Conservation (phyloP, 2,329 filamentous ascomycete genomes). For the Trichoderma afroharzianum region DNA sequence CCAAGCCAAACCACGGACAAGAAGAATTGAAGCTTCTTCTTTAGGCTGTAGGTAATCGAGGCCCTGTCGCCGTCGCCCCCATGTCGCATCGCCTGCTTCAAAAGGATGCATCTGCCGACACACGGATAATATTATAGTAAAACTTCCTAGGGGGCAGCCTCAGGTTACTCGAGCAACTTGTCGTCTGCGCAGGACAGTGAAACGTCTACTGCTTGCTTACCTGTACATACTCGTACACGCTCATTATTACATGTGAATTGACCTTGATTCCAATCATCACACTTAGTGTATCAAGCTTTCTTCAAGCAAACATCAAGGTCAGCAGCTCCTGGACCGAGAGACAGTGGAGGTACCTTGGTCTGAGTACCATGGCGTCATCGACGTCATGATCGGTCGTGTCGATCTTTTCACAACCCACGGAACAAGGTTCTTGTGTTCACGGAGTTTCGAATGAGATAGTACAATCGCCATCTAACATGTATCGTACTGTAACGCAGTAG, state of each 20-base stretch:
- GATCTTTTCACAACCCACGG: not conserved
- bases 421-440: not conserved
- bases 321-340: not conserved
- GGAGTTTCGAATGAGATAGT: not conserved
- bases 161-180: not conserved
- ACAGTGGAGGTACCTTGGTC: not conserved
- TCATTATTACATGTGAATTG: not conserved
- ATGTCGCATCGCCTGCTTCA: conserved; percentile 1
- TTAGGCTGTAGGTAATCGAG: not conserved
- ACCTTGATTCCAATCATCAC: not conserved
- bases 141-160: not conserved
- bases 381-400: not conserved
- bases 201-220: not conserved
- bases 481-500: not conserved
- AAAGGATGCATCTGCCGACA: not conserved
- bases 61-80: not conserved
- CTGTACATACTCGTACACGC: not conserved
- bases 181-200: not conserved
- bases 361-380: not conserved
- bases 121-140: not conserved
- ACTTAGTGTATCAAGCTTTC: no score
- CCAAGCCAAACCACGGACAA: not conserved
- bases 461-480: not conserved
- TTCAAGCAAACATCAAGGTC: not conserved
- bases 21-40: conserved; percentile 9